Conservation (phyloP, 805 yeast genomes). For the Brettanomyces bruxellensis region DNA sequence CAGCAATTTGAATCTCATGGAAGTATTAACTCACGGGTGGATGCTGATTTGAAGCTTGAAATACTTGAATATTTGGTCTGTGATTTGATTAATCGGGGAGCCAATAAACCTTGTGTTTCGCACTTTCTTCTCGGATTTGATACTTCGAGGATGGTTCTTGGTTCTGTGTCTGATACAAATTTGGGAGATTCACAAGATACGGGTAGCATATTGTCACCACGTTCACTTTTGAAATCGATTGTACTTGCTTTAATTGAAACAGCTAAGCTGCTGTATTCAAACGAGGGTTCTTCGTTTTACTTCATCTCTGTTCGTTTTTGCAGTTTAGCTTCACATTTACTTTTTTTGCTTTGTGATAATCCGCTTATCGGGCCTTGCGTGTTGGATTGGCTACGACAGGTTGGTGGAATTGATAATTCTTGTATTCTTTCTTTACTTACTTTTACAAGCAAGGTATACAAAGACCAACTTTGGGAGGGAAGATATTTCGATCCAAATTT, state of each 20-base stretch:
- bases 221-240: slow-evolving; percentile 49
- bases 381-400: slow-evolving; percentile 41
- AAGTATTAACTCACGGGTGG: too few species aligned
- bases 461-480: slow-evolving; percentile 47
- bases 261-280: slow-evolving; percentile 26
- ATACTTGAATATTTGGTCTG: slow-evolving; percentile 49
- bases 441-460: slow-evolving; percentile 46
- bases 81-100: slow-evolving; percentile 31
- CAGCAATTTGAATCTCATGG: slow-evolving; percentile 46
- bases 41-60: slow-evolving; percentile 37
- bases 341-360: slow-evolving; percentile 53
- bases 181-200: slow-evolving; percentile 22
- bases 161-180: slow-evolving; percentile 11
- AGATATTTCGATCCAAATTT: slow-evolving; percentile 34
- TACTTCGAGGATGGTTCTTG: slow-evolving; percentile 38
- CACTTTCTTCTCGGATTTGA: slow-evolving; percentile 78
- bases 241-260: slow-evolving; percentile 41
- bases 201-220: slow-evolving; percentile 45
- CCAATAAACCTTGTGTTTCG: slow-evolving; percentile 39
- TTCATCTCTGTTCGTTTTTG: slow-evolving; percentile 51
- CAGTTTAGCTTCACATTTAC: slow-evolving; percentile 47
- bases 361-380: slow-evolving; percentile 43
- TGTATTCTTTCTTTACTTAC: slow-evolving; percentile 44
- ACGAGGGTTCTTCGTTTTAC: slow-evolving; percentile 4
- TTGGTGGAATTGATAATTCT: slow-evolving; percentile 22